Evolutionary conservation across 352 stramenopile genomes (phyloP), one percentile per base, ranked within the genome.

Genomic region (Stramenopiles sp.): DNA sequence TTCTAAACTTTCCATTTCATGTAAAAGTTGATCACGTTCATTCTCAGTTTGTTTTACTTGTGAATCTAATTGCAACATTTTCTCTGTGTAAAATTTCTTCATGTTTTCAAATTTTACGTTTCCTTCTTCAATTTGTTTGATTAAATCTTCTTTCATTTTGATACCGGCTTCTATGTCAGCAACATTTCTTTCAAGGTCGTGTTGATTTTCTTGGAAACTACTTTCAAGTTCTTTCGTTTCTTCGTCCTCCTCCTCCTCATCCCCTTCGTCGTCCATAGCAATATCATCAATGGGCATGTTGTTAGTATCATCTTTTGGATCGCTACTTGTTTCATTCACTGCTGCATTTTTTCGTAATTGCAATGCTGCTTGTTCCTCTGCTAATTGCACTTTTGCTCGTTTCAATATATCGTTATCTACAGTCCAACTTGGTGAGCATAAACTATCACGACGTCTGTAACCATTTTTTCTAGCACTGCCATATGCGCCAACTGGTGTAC

Each of bases 191-290:
- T 76, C 65, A 13, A 76, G 4, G 30, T 76, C 7, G 31, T 76
- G 30, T 13, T 76, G 30, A 13, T 76, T 4, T 20, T 76, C 65
- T 7, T 33, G 30, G 13, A 76, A 76, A 76, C 65, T 76, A 31
- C 30, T 33, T 76, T 76, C 65, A 33, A 76, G 31, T 13, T 76
- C 65, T 31, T 76, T 33, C 7, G 65, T 76, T 76, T 76, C 65
- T 33, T 76, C 65, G 31, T 76, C 65, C 13, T 13, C 38, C 38
- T 13, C 38, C 38, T 53, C 38, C 4, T 53, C 38, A 53, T 13
- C 4, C 4, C 38, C 38, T 53, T 53, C 38, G 13, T 53, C 38
- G 38, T 53, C n/a, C n/a, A n/a, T n/a, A n/a, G n/a, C n/a, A n/a
- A n/a, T 53, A 13, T 53, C 13, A 13, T 53, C 13, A 13, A 53